These are phyloP conservation scores for Penicillium samsonianum DNA, from an alignment of 495 filamentous ascomycete species.

Conservation along the genomic window DNA sequence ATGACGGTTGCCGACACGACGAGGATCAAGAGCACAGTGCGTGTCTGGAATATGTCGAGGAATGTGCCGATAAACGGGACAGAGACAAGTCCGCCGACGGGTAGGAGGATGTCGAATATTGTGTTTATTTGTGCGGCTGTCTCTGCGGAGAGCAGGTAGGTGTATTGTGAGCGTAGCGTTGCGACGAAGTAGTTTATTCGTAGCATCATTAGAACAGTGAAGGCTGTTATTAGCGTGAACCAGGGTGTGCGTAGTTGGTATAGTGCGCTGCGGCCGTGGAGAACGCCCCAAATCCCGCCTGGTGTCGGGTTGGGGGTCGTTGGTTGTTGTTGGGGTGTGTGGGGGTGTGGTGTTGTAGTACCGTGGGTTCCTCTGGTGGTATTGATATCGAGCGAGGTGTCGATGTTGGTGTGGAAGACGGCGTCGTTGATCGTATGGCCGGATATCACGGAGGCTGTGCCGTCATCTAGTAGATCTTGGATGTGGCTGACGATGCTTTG, in stretches of 20 bases:
- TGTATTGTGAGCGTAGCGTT: conserved; percentile 83
- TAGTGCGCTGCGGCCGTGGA: conserved; percentile 72
- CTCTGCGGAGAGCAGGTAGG: conserved; percentile 65
- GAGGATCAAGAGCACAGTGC: conserved; percentile 71
- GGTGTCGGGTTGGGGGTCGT: conserved; percentile 33
- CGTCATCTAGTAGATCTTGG: conserved; percentile 64
- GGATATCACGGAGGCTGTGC: conserved; percentile 26
- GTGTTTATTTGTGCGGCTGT: conserved; percentile 70
- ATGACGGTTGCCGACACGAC: conserved; percentile 73
- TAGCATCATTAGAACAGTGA: conserved; percentile 90
- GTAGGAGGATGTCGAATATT: conserved; percentile 87
- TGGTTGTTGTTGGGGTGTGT: conserved; percentile 10
- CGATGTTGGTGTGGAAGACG: conserved; percentile 13
- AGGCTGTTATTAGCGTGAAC: conserved; percentile 84
- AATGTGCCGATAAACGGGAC: conserved; percentile 87
- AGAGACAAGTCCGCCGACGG: conserved; percentile 77
- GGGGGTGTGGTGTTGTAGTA: conserved; percentile 8
- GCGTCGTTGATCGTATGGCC: conserved; percentile 15
- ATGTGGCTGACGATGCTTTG: conserved; percentile 72
- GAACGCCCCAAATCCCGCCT: conserved; percentile 84
- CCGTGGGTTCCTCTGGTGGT: conserved; percentile 3
- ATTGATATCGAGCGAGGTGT: conserved; percentile 9
- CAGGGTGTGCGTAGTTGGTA: conserved; percentile 80
- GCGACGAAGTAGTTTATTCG: conserved; percentile 98
- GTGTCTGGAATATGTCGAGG: conserved; percentile 75